A percentile compares a stretch with the other conserved stretches of the same genome.
These are phyloP conservation scores for Nepenthes gracilis DNA, from an alignment of 148 eudicot species.

Conservation along the genomic window DNA sequence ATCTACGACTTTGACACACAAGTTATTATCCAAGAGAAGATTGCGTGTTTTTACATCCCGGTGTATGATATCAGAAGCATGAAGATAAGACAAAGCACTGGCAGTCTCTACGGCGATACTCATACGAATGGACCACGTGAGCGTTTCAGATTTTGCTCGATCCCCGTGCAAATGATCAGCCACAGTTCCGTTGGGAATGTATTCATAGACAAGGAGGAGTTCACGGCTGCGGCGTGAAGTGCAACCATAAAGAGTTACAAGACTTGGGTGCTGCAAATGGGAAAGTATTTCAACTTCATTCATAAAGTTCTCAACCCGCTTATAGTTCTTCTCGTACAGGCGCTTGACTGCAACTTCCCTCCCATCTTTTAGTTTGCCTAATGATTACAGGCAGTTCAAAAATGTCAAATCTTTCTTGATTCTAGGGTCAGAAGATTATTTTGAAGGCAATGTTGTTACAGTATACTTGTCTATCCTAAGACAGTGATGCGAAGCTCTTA, in stretches of 20 bases:
- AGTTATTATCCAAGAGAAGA: constrained; percentile 42
- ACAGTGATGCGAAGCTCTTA: neutral
- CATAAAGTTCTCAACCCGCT: constrained; percentile 42
- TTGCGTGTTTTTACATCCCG: constrained; percentile 63
- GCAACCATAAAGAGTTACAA: constrained; percentile 63
- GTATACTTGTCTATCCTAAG: neutral
- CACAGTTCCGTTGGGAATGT: constrained; percentile 57
- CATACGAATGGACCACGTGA: constrained; percentile 52
- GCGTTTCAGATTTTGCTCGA: constrained; percentile 16
- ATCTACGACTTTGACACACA: constrained; percentile 59
- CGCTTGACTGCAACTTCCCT: constrained; percentile 75
- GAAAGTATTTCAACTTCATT: constrained; percentile 60
- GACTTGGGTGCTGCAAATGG: constrained; percentile 43
- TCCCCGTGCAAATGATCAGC: constrained; percentile 59
- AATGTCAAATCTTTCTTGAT: neutral
- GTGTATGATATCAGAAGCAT: constrained; percentile 50
- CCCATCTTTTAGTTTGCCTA: constrained; percentile 58
- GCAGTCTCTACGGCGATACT: constrained; percentile 63
- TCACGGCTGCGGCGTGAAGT: constrained; percentile 46
- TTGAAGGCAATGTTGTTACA: too few relatives aligned
- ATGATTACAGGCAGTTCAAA: neutral
- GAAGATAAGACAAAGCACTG: constrained; percentile 50
- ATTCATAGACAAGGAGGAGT: constrained; percentile 64
- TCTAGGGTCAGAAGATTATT: too few relatives aligned
- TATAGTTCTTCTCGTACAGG: constrained; percentile 52